Evolutionary conservation across 768 basidiomycete species (phyloP).

Genomic region (Trametes coccinea): DNA sequence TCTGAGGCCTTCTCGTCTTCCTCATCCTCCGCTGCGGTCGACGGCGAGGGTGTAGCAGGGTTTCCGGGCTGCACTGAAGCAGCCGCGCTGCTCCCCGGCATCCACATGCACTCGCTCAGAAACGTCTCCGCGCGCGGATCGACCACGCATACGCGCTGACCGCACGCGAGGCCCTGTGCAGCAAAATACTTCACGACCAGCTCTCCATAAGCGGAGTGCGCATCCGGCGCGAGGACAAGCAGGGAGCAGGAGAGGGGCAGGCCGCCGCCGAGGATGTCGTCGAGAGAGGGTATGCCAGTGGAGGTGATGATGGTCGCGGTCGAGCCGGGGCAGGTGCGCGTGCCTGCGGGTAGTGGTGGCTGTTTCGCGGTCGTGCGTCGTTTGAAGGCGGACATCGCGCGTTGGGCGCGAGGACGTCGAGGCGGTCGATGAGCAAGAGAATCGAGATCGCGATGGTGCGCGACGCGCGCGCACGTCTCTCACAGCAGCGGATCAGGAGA

Average conservation of each 20-base stretch:
- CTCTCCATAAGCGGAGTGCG: conserved; percentile 82
- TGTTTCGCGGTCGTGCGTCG: conserved; percentile 54
- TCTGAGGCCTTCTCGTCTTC: conserved; percentile 37
- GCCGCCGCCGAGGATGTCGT: conserved; percentile 93
- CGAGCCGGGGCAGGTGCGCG: conserved; percentile 58
- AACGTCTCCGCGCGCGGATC: conserved; percentile 59
- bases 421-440: background rate
- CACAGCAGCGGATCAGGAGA: no score
- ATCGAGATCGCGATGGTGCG: background rate
- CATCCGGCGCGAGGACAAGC: conserved; percentile 78
- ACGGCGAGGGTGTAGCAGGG: background rate
- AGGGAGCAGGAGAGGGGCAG: conserved; percentile 79
- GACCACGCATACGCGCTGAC: conserved; percentile 70
- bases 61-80: conserved; percentile 1
- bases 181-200: conserved; percentile 87
- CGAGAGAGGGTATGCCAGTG: conserved; percentile 89
- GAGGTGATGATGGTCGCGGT: conserved; percentile 63
- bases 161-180: conserved; percentile 78
- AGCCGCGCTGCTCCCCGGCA: conserved; percentile 38
- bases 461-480: background rate
- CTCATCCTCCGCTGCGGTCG: conserved; percentile 42
- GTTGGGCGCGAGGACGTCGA: background rate
- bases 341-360: conserved; percentile 46
- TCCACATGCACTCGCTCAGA: conserved; percentile 82
- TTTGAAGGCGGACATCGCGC: conserved; percentile 78